phyloP scores from a whole-genome alignment of 768 basidiomycete genomes.

The Lactarius sp. region DNA sequence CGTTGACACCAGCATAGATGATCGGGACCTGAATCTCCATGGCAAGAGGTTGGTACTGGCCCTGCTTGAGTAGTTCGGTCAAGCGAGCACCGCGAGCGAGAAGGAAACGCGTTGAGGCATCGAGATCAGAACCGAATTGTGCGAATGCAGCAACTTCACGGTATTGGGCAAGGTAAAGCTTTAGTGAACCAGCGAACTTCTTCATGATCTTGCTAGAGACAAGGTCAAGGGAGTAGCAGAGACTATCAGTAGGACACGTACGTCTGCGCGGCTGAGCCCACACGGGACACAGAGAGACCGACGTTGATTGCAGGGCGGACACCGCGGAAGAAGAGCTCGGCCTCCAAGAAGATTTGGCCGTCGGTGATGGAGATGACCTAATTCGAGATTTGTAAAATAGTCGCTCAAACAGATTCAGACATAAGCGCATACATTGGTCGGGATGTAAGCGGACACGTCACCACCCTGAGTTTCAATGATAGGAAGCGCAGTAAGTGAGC shows the following conservation, averaged over 20 bases:
- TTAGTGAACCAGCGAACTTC: conserved; percentile 99
- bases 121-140: conserved; percentile 99
- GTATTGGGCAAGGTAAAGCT: conserved; percentile 99
- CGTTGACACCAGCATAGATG: conserved; percentile 99
- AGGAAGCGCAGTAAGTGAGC: conserved; percentile 96
- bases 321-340: conserved; percentile 99
- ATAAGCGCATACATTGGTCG: conserved; percentile 65
- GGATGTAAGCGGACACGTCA: conserved; percentile 99
- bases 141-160: conserved; percentile 99
- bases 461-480: conserved; percentile 99
- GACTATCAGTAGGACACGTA: conserved; percentile 40
- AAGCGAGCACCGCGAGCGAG: conserved; percentile 97
- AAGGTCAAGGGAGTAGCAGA: conserved; percentile 6
- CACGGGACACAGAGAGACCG: conserved; percentile 99
- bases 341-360: conserved; percentile 99
- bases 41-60: conserved; percentile 92
- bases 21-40: conserved; percentile 98
- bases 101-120: conserved; percentile 98
- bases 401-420: neutral
- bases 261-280: conserved; percentile 99
- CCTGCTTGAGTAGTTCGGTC: conserved; percentile 97
- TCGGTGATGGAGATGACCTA: conserved; percentile 99
- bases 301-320: conserved; percentile 99
- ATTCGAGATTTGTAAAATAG: conserved; percentile 18
- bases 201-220: conserved; percentile 90